phyloP scores from a whole-genome alignment of 208 protist species.

The Crithidia bombi region DNA sequence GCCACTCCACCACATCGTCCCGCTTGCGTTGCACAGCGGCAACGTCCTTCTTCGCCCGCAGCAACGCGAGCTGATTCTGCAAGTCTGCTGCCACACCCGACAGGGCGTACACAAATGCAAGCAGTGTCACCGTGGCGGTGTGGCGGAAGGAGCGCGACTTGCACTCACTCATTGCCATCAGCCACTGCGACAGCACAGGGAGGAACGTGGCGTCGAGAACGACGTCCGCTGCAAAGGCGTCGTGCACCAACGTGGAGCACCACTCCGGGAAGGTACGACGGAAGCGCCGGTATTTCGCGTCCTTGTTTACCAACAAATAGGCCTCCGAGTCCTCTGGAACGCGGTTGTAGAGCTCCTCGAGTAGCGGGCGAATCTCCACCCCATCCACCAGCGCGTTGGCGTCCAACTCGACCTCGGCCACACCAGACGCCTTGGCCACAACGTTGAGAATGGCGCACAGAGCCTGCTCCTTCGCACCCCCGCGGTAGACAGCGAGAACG shows the following conservation, averaged over 20 bases:
- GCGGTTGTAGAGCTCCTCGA: conserved; percentile 87
- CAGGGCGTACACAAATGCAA: conserved; percentile 79
- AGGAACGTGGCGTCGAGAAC: conserved; percentile 66
- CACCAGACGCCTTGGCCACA: conserved; percentile 75
- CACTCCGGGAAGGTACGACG: conserved; percentile 64
- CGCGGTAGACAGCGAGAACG: conserved; percentile 64
- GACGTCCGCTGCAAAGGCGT: conserved; percentile 58
- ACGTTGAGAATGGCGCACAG: conserved; percentile 82
- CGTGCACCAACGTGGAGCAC: conserved; percentile 63
- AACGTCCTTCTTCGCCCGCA: conserved; percentile 56
- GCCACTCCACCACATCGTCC: conserved; percentile 54
- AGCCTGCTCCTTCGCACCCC: conserved; percentile 36
- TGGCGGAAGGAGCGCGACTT: conserved; percentile 88
- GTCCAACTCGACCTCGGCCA: conserved; percentile 73
- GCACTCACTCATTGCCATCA: conserved; percentile 90
- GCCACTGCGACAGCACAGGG: conserved; percentile 71
- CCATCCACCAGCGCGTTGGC: conserved; percentile 57
- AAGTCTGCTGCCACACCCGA: conserved; percentile 55
- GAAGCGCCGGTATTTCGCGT: conserved; percentile 68
- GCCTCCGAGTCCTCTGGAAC: conserved; percentile 70
- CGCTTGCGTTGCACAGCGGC: conserved; percentile 49
- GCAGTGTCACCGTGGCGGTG: conserved; percentile 73
- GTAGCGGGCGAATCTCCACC: conserved; percentile 62
- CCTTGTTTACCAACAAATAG: conserved; percentile 83
- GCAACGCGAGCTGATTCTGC: conserved; percentile 47